Conservation (phyloP, 1,284 basidiomycete species). For the Tilletia setariae region DNA sequence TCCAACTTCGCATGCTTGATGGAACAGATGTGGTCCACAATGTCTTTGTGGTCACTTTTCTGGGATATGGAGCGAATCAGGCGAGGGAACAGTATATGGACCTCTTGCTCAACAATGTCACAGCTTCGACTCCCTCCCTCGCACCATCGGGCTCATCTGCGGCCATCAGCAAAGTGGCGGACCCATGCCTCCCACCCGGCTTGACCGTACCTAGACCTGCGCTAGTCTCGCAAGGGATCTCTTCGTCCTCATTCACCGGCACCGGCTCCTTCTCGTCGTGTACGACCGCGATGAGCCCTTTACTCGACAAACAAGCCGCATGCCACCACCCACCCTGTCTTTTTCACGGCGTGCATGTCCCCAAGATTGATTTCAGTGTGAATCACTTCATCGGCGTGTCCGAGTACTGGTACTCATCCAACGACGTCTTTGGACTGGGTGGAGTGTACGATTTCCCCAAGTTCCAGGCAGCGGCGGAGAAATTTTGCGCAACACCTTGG, state of each 20-base stretch:
- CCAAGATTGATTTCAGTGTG: slow-evolving; percentile 70
- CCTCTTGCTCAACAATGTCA: slow-evolving; percentile 61
- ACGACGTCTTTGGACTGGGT: slow-evolving; percentile 89
- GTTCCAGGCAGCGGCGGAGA: slow-evolving; percentile 85
- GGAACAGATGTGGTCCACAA: slow-evolving; percentile 83
- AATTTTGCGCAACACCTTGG: slow-evolving; percentile 83
- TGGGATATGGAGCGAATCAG: slow-evolving; percentile 96
- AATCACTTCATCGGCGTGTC: slow-evolving; percentile 95
- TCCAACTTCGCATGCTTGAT: slow-evolving; percentile 74
- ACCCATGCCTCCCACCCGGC: slow-evolving; percentile 84
- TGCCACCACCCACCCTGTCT: slow-evolving; percentile 83
- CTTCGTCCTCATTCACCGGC: slow-evolving; percentile 61
- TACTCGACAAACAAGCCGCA: slow-evolving; percentile 79
- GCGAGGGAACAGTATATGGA: slow-evolving; percentile 85
- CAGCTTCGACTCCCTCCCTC: slow-evolving; percentile 20
- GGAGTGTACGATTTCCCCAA: slow-evolving; percentile 93
- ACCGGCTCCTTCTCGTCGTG: slow-evolving; percentile 88
- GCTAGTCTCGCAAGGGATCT: slow-evolving; percentile 44
- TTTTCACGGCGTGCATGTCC: slow-evolving; percentile 96
- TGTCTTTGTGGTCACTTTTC: slow-evolving; percentile 97
- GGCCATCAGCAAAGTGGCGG: slow-evolving; percentile 52
- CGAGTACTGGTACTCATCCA: slow-evolving; percentile 99
- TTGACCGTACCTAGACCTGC: slow-evolving; percentile 57
- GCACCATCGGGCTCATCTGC: not conserved
- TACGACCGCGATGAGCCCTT: slow-evolving; percentile 68